A percentile compares a stretch with the other conserved stretches of the same genome.
Conservation (phyloP, 148 eudicot species). For the Cornus controversa region DNA sequence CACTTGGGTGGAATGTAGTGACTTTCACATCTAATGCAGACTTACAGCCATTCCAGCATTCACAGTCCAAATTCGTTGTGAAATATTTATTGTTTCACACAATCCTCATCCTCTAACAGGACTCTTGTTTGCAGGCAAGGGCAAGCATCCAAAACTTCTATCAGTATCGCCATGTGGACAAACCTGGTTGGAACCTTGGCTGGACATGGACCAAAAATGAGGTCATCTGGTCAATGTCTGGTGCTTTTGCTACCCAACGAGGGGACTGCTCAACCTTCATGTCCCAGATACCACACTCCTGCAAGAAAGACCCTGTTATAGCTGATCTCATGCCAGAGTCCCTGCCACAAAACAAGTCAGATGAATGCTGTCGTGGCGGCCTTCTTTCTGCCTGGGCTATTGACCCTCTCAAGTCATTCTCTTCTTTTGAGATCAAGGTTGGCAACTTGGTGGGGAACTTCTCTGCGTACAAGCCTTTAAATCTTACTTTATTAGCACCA, state of each 20-base stretch:
- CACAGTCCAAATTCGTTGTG: neutral
- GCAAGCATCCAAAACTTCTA: slow-evolving; percentile 47
- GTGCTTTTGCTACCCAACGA: slow-evolving; percentile 36
- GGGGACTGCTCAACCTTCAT: slow-evolving; percentile 34
- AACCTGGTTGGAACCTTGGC: slow-evolving; percentile 39
- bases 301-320: slow-evolving; percentile 30
- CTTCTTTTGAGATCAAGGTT: slow-evolving; percentile 38
- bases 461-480: slow-evolving; percentile 25
- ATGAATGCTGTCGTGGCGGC: slow-evolving; percentile 38
- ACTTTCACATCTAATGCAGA: neutral
- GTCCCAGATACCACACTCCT: slow-evolving; percentile 30
- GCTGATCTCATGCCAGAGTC: slow-evolving; percentile 34
- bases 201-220: slow-evolving; percentile 36
- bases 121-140: slow-evolving; percentile 28
- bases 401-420: slow-evolving; percentile 31
- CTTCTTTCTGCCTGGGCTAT: slow-evolving; percentile 36
- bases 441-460: slow-evolving; percentile 34
- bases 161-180: slow-evolving; percentile 32
- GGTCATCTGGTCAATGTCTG: slow-evolving; percentile 39
- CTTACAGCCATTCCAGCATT: neutral
- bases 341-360: slow-evolving; percentile 13
- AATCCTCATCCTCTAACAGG: neutral
- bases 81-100: neutral
- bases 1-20: neutral
- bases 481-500: slow-evolving; percentile 41